These are phyloP conservation scores for Colletotrichum brevisporum DNA, from an alignment of 2,329 filamentous ascomycete species.

Conservation along the genomic window DNA sequence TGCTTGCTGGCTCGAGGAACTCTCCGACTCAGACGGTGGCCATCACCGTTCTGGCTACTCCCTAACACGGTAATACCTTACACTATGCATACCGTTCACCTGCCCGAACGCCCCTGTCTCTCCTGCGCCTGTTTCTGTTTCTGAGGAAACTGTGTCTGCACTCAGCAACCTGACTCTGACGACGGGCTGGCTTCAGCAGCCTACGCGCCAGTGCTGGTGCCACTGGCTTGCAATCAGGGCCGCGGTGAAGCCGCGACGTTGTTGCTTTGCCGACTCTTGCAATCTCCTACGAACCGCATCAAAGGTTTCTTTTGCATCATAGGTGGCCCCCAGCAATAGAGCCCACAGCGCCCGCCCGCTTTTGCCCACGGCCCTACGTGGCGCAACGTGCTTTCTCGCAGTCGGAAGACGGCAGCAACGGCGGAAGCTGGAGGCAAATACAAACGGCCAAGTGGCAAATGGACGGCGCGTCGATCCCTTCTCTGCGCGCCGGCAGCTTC, in stretches of 20 bases:
- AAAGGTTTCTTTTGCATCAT: conserved; percentile 30
- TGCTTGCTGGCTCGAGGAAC: conserved; percentile 25
- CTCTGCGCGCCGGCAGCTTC: not conserved
- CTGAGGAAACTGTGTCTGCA: conserved; percentile 24
- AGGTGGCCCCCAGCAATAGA: not conserved
- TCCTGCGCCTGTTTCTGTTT: conserved; percentile 11
- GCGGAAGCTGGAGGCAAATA: conserved; percentile 13
- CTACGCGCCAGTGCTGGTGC: not conserved
- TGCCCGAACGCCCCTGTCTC: conserved; percentile 1
- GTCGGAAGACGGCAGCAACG: conserved; percentile 23
- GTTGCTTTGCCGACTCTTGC: not conserved
- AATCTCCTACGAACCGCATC: not conserved
- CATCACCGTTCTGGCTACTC: conserved; percentile 3
- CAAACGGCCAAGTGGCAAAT: conserved; percentile 32
- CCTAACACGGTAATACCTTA: not conserved
- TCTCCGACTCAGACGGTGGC: conserved; percentile 15
- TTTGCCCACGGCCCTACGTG: not conserved
- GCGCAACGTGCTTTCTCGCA: not conserved
- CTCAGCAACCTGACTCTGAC: conserved; percentile 2
- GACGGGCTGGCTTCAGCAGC: not conserved
- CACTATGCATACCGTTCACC: not conserved
- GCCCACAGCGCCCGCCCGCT: conserved; percentile 5
- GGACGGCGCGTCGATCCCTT: conserved; percentile 24
- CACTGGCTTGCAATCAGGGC: not conserved
- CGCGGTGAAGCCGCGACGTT: not conserved